A percentile compares a stretch with the other conserved stretches of the same genome.
These are phyloP conservation scores for Coemansia sp. DNA, from an alignment of 192 early-diverging fungal genomes.

Conservation along the genomic window DNA sequence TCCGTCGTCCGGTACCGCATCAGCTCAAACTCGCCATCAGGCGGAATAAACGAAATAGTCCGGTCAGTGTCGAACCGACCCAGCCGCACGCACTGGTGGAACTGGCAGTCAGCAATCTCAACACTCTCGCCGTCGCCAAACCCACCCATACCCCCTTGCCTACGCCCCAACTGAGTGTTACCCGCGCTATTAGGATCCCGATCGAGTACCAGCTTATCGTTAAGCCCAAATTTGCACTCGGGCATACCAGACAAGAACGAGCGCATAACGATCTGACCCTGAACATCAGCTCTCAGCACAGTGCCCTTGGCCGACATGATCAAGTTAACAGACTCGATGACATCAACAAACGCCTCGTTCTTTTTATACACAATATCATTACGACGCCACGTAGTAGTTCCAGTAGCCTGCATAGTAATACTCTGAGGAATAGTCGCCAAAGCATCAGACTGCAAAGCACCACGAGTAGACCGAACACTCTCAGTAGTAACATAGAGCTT, in stretches of 20 bases:
- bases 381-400: conserved; percentile 88
- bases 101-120: conserved; percentile 96
- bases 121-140: conserved; percentile 59
- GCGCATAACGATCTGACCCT: conserved; percentile 90
- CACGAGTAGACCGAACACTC: conserved; percentile 72
- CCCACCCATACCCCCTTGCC: conserved; percentile 26
- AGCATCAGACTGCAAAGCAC: background rate
- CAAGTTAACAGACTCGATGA: conserved; percentile 96
- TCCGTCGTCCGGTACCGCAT: conserved; percentile 97
- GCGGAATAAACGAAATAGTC: conserved; percentile 96
- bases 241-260: conserved; percentile 96
- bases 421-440: conserved; percentile 58
- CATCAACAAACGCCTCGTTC: conserved; percentile 98
- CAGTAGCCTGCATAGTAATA: conserved; percentile 96
- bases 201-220: conserved; percentile 90
- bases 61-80: conserved; percentile 89
- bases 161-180: conserved; percentile 4
- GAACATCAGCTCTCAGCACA: conserved; percentile 83
- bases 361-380: conserved; percentile 95
- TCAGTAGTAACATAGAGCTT: conserved; percentile 88
- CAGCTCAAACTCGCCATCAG: conserved; percentile 95
- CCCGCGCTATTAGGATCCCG: conserved; percentile 53
- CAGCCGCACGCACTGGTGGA: conserved; percentile 97
- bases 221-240: conserved; percentile 96
- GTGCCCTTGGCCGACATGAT: conserved; percentile 87